A percentile compares a stretch with the other conserved stretches of the same genome.
phyloP scores from a whole-genome alignment of 2,329 filamentous ascomycete genomes.

The Sordariomycetes sp. region DNA sequence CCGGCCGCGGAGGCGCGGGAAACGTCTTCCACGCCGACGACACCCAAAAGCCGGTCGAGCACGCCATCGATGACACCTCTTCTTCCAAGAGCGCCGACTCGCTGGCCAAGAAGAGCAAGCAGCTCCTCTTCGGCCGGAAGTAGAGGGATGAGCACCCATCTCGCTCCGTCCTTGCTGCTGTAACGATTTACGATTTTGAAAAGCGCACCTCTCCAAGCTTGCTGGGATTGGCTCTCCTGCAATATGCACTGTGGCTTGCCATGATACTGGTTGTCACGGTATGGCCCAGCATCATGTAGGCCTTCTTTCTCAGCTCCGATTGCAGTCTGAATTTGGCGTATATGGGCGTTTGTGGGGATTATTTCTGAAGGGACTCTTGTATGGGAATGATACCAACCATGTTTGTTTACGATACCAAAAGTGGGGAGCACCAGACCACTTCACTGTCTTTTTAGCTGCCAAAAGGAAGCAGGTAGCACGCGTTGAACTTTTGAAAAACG shows the following conservation, averaged over 20 bases:
- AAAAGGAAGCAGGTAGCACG: not conserved
- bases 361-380: not conserved
- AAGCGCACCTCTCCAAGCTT: not conserved
- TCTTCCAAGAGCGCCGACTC: constrained; percentile 11
- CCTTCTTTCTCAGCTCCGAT: not conserved
- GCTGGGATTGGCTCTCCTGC: not conserved
- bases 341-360: not conserved
- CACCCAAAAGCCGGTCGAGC: constrained; percentile 18
- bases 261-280: not conserved
- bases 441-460: not conserved
- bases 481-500: not conserved
- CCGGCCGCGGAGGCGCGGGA: constrained; percentile 65
- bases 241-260: not conserved
- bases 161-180: not conserved
- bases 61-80: constrained; percentile 20
- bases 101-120: constrained; percentile 33
- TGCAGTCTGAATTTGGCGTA: not conserved
- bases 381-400: not conserved
- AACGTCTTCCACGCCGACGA: constrained; percentile 49
- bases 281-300: not conserved
- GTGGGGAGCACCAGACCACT: not conserved
- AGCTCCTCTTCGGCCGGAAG: constrained; percentile 39
- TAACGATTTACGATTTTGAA: not conserved
- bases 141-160: constrained; percentile 11
- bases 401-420: not conserved